These are phyloP conservation scores for Leccinum obscurum DNA, from an alignment of 768 basidiomycete genomes.

Conservation along the genomic window DNA sequence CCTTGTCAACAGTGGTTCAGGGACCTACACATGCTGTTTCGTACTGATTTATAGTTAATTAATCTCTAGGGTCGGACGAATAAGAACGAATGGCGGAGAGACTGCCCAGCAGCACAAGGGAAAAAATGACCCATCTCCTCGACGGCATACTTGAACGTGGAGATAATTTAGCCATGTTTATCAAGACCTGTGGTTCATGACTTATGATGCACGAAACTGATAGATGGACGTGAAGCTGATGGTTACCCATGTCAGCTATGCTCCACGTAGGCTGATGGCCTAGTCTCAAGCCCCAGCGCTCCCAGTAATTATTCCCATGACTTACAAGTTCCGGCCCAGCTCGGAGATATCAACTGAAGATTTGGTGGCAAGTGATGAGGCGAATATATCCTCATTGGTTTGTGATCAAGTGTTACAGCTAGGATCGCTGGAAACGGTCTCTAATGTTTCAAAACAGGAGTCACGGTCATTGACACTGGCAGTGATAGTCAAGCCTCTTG, in stretches of 20 bases:
- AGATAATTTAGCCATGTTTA: slow-evolving; percentile 14
- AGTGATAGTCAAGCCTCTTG: not conserved
- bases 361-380: not conserved
- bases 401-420: not conserved
- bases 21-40: slow-evolving; percentile 16
- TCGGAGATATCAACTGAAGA: not conserved
- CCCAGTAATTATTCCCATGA: not conserved
- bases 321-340: not conserved
- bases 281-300: not conserved
- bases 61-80: not conserved
- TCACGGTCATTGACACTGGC: not conserved
- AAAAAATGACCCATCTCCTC: not conserved
- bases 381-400: not conserved
- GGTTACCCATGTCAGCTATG: slow-evolving; percentile 1
- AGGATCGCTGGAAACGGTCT: not conserved
- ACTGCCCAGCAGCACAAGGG: slow-evolving; percentile 17
- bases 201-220: not conserved
- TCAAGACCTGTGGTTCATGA: slow-evolving; percentile 1
- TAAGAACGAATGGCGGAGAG: slow-evolving; percentile 4
- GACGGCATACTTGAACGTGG: slow-evolving; percentile 14
- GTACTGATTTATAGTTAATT: slow-evolving; percentile 2
- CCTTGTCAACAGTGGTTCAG: not conserved
- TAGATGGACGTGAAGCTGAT: not conserved
- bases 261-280: not conserved
- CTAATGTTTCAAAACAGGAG: not conserved